These are phyloP conservation scores for Mycena rebaudengoi DNA, from an alignment of 768 basidiomycete genomes.

Conservation along the genomic window DNA sequence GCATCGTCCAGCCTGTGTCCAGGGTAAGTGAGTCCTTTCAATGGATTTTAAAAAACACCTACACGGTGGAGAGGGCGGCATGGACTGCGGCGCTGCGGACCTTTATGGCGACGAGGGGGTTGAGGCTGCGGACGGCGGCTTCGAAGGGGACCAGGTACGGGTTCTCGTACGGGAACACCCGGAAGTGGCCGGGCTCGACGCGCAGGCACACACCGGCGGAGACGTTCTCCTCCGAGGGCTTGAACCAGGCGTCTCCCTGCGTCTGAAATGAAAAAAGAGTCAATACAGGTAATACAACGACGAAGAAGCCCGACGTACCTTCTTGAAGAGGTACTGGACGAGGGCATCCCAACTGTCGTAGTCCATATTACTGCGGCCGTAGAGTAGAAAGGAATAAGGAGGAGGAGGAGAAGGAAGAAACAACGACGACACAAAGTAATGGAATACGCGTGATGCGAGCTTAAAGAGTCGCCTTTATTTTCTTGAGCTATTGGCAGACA, in stretches of 20 bases:
- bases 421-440: too few species aligned
- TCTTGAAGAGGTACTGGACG: slow-evolving; percentile 81
- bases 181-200: slow-evolving; percentile 71
- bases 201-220: slow-evolving; percentile 82
- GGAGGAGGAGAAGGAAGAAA: not conserved
- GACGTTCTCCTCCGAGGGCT: slow-evolving; percentile 83
- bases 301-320: slow-evolving; percentile 50
- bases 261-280: slow-evolving; percentile 52
- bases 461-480: too few species aligned
- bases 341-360: slow-evolving; percentile 86
- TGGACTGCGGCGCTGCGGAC: slow-evolving; percentile 81
- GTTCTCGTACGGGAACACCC: slow-evolving; percentile 89
- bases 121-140: slow-evolving; percentile 75
- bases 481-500: too few species aligned
- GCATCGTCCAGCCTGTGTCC: slow-evolving; percentile 63
- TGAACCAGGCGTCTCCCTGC: slow-evolving; percentile 87
- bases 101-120: slow-evolving; percentile 88
- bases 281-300: not conserved
- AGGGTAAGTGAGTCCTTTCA: slow-evolving; percentile 9
- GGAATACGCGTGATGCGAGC: not conserved
- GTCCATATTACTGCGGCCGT: slow-evolving; percentile 63
- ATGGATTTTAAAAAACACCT: slow-evolving; percentile 35
- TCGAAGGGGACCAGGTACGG: slow-evolving; percentile 84
- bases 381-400: slow-evolving; percentile 19
- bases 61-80: slow-evolving; percentile 78